phyloP scores from a whole-genome alignment of 352 stramenopile species.

The Phytophthora fragariae region DNA sequence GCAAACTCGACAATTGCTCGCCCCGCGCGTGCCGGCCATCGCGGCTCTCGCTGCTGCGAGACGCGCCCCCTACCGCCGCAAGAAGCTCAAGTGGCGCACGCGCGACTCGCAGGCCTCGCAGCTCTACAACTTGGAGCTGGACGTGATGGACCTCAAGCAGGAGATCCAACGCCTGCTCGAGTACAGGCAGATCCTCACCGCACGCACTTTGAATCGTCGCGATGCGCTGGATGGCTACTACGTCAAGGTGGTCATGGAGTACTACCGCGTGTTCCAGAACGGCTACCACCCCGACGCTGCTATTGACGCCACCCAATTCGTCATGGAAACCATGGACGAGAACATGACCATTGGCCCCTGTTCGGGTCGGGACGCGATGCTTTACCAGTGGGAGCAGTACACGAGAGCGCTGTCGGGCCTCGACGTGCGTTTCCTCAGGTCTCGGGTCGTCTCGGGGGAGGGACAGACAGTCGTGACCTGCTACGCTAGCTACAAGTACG shows the following conservation, averaged over 20 bases:
- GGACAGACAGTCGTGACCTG: slow-evolving; percentile 47
- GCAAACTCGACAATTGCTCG: slow-evolving; percentile 22
- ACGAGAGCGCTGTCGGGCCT: slow-evolving; percentile 48
- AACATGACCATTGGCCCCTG: slow-evolving; percentile 55
- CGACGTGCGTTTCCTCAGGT: slow-evolving; percentile 48
- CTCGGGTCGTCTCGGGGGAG: slow-evolving; percentile 27
- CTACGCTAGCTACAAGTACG: slow-evolving; percentile 47
- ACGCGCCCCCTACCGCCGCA: slow-evolving; percentile 8
- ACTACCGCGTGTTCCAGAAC: slow-evolving; percentile 64
- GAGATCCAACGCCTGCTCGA: slow-evolving; percentile 51
- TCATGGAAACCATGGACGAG: slow-evolving; percentile 56
- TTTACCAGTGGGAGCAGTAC: slow-evolving; percentile 64
- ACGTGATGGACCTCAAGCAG: slow-evolving; percentile 54
- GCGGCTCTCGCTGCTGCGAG: slow-evolving; percentile 26
- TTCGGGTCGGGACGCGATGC: slow-evolving; percentile 48
- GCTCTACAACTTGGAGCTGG: slow-evolving; percentile 68
- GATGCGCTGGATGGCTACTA: slow-evolving; percentile 57
- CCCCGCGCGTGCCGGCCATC: slow-evolving; percentile 21
- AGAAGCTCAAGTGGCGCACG: slow-evolving; percentile 66
- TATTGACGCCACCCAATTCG: slow-evolving; percentile 44
- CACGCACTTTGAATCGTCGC: slow-evolving; percentile 45
- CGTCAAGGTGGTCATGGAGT: slow-evolving; percentile 59
- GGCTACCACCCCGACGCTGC: slow-evolving; percentile 45
- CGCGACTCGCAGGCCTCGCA: slow-evolving; percentile 62
- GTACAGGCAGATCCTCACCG: slow-evolving; percentile 40